phyloP scores from a whole-genome alignment of 1,139 yeast species.

The Magnusiomyces magnusii region DNA sequence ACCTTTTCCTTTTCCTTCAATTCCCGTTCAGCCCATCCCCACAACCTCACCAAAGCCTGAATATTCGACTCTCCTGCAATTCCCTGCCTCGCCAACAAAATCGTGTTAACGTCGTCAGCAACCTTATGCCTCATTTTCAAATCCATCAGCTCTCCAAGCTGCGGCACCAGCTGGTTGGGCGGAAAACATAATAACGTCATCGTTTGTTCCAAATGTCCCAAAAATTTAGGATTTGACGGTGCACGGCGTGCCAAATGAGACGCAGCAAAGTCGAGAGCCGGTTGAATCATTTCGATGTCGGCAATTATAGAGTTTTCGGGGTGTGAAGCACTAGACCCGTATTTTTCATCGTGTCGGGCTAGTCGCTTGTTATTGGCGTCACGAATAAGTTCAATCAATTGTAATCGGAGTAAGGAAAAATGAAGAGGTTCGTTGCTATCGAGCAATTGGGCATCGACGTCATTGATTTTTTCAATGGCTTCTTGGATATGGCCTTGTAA shows the following conservation, averaged over 20 bases:
- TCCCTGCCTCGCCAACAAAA: constrained; percentile 32
- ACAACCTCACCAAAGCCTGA: constrained; percentile 29
- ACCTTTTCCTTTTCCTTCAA: constrained; percentile 23
- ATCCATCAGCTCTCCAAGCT: constrained; percentile 31
- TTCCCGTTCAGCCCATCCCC: constrained; percentile 33
- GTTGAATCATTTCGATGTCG: constrained; percentile 22
- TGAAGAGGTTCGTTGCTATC: constrained; percentile 33
- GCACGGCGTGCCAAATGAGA: constrained; percentile 35
- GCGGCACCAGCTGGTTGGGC: constrained; percentile 28
- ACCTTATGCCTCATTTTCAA: constrained; percentile 31
- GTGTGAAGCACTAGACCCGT: not conserved
- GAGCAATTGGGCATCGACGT: constrained; percentile 34
- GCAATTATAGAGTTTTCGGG: not conserved
- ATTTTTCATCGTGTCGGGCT: not conserved
- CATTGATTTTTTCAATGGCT: constrained; percentile 36
- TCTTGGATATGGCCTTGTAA: constrained; percentile 31
- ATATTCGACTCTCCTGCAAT: constrained; percentile 32
- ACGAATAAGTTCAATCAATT: constrained; percentile 37
- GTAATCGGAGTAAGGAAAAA: constrained; percentile 34
- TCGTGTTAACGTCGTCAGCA: constrained; percentile 35
- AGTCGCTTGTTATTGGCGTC: constrained; percentile 9
- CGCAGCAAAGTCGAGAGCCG: constrained; percentile 36
- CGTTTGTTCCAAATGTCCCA: constrained; percentile 34
- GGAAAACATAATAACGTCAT: constrained; percentile 39
- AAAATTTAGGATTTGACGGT: constrained; percentile 28